Conservation (phyloP, 2,329 filamentous ascomycete genomes). For the Chaetomiaceae sp. region DNA sequence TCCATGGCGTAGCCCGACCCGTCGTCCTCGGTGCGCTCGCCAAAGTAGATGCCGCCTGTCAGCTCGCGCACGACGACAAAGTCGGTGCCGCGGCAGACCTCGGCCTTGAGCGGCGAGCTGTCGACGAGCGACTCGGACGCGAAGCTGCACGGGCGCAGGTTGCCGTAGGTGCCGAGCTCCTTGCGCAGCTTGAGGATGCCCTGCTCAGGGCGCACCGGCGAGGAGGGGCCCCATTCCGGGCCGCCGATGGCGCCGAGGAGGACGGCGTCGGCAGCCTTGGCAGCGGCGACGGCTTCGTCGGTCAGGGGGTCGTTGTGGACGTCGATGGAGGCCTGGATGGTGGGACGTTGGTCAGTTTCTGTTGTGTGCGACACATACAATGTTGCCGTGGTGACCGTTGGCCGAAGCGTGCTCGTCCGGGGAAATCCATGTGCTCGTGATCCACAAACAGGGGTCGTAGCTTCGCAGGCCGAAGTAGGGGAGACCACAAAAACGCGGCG, state of each 20-base stretch:
- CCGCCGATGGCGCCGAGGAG: slow-evolving; percentile 91
- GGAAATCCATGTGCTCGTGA: background rate
- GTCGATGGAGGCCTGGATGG: slow-evolving; percentile 75
- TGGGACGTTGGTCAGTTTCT: background rate
- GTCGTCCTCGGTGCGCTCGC: slow-evolving; percentile 75
- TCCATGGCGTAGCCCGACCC: slow-evolving; percentile 73
- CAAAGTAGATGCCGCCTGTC: slow-evolving; percentile 93
- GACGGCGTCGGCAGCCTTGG: slow-evolving; percentile 81
- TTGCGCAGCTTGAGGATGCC: slow-evolving; percentile 87
- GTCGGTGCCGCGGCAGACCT: slow-evolving; percentile 80
- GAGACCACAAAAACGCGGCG: background rate
- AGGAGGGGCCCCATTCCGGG: slow-evolving; percentile 90
- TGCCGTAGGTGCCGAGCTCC: slow-evolving; percentile 89
- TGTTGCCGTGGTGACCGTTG: no score
- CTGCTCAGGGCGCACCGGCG: slow-evolving; percentile 79
- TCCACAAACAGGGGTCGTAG: slow-evolving; percentile 6
- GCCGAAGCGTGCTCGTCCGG: background rate
- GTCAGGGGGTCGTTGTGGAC: slow-evolving; percentile 73
- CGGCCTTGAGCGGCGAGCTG: slow-evolving; percentile 78
- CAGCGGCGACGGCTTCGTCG: slow-evolving; percentile 74
- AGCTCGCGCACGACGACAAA: slow-evolving; percentile 90
- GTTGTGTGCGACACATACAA: background rate
- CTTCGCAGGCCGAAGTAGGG: background rate
- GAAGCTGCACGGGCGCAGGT: slow-evolving; percentile 95
- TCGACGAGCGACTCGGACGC: slow-evolving; percentile 80